Percentiles rank a stretch among this genome's conserved stretches.
These are phyloP conservation scores for Cyclotella cryptica DNA, from an alignment of 108 stramenopile genomes.

Conservation along the genomic window DNA sequence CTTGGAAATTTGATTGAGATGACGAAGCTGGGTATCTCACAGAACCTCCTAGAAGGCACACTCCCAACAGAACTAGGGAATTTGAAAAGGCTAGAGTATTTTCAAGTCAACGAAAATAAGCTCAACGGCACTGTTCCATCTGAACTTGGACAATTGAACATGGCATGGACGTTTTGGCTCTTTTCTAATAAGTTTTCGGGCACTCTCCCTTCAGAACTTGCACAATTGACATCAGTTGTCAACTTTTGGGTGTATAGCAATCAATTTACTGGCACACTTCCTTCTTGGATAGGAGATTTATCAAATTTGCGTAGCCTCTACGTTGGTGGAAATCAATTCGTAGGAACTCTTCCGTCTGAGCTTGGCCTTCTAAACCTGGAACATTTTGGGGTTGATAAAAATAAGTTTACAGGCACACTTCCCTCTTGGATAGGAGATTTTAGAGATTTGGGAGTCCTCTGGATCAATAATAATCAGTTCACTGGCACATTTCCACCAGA, in stretches of 20 bases:
- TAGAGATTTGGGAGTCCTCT: too few relatives aligned
- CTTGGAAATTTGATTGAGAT: background rate
- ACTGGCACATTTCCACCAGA: too few relatives aligned
- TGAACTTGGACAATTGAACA: background rate
- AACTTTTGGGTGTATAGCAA: background rate
- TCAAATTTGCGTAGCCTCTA: background rate
- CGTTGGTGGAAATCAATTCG: background rate
- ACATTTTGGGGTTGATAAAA: background rate
- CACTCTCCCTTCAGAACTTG: background rate
- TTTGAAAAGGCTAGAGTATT: background rate
- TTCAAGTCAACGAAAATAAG: background rate
- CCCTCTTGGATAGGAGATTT: too few relatives aligned
- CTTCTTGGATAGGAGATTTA: background rate
- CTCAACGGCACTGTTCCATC: constrained; percentile 5
- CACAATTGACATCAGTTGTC: background rate
- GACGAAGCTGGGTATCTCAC: background rate
- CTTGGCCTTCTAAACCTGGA: background rate
- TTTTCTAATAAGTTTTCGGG: background rate
- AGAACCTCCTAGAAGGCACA: background rate
- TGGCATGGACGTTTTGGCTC: background rate
- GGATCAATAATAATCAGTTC: too few relatives aligned
- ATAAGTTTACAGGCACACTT: too few relatives aligned
- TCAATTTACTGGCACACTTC: background rate
- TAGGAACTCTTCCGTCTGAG: background rate
- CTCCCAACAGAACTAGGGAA: background rate